Evolutionary conservation across 805 yeast genomes (phyloP).

Genomic region (Pichia exigua): DNA sequence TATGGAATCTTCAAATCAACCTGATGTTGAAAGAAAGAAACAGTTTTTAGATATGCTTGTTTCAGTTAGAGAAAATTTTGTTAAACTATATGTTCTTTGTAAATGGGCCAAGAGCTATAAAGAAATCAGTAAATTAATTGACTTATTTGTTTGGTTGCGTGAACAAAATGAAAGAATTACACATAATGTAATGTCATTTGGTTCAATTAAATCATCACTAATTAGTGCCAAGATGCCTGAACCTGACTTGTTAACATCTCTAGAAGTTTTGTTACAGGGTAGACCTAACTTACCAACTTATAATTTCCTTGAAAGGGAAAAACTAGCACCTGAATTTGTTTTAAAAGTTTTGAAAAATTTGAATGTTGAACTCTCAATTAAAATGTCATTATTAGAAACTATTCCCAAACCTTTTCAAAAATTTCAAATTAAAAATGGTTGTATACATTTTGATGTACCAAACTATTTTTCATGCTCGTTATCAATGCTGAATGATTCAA

Average conservation of each 20-base stretch:
- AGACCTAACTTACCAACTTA: conserved; percentile 67
- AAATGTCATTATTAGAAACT: conserved; percentile 59
- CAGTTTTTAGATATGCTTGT: conserved; percentile 63
- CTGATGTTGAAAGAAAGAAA: conserved; percentile 59
- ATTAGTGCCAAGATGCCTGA: conserved; percentile 88
- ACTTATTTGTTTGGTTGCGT: conserved; percentile 80
- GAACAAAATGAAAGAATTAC: conserved; percentile 65
- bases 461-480: conserved; percentile 68
- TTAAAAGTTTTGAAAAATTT: conserved; percentile 57
- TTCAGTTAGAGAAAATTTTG: conserved; percentile 69
- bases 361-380: conserved; percentile 63
- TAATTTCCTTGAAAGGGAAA: conserved; percentile 41
- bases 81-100: conserved; percentile 74
- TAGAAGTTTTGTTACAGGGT: conserved; percentile 75
- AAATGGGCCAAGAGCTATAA: conserved; percentile 80
- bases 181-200: conserved; percentile 57
- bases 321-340: conserved; percentile 47
- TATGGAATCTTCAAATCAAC: conserved; percentile 41
- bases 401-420: conserved; percentile 60
- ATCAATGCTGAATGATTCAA: conserved; percentile 63
- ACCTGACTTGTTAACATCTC: conserved; percentile 80
- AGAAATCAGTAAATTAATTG: conserved; percentile 70
- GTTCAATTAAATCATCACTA: conserved; percentile 58
- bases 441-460: conserved; percentile 56
- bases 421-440: conserved; percentile 66